A percentile compares a stretch with the other conserved stretches of the same genome.
These are phyloP conservation scores for Penicillium bovifimosum DNA, from an alignment of 495 filamentous ascomycete species.

Conservation along the genomic window DNA sequence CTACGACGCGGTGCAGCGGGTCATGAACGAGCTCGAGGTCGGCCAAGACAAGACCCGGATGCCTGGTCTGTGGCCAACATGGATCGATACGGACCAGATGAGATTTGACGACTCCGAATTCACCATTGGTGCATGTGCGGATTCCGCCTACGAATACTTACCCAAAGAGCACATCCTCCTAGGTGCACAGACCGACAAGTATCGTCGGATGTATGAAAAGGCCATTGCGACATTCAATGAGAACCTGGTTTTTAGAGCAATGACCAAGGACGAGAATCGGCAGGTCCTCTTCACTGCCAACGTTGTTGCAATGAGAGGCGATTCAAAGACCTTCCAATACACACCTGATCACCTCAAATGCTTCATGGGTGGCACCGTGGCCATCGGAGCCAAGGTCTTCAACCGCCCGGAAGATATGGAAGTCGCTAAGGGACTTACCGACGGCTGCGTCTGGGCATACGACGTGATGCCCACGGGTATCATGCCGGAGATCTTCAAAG, in stretches of 20 bases:
- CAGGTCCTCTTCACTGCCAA: slow-evolving; percentile 75
- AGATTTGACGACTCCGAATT: slow-evolving; percentile 51
- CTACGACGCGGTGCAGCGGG: slow-evolving; percentile 87
- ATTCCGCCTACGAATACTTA: slow-evolving; percentile 94
- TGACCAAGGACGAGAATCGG: slow-evolving; percentile 61
- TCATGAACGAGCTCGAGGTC: slow-evolving; percentile 73
- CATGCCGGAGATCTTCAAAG: slow-evolving; percentile 55
- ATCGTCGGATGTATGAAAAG: slow-evolving; percentile 71
- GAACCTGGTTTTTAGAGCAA: slow-evolving; percentile 73
- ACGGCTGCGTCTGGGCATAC: slow-evolving; percentile 58
- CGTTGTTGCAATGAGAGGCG: slow-evolving; percentile 24
- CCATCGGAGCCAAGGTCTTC: slow-evolving; percentile 55
- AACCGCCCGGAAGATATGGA: slow-evolving; percentile 48
- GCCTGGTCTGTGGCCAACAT: slow-evolving; percentile 78
- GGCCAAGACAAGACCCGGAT: slow-evolving; percentile 63
- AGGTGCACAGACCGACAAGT: slow-evolving; percentile 72
- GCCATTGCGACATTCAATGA: slow-evolving; percentile 66
- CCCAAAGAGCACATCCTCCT: slow-evolving; percentile 78
- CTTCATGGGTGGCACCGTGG: slow-evolving; percentile 58
- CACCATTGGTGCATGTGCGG: slow-evolving; percentile 80
- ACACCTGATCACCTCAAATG: slow-evolving; percentile 54
- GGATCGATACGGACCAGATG: slow-evolving; percentile 57
- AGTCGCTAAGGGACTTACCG: slow-evolving; percentile 50
- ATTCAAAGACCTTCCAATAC: slow-evolving; percentile 29
- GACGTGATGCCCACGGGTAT: slow-evolving; percentile 51